Evolutionary conservation across 2,329 filamentous ascomycete species (phyloP).

Genomic region (Zasmidium citrigriseum): DNA sequence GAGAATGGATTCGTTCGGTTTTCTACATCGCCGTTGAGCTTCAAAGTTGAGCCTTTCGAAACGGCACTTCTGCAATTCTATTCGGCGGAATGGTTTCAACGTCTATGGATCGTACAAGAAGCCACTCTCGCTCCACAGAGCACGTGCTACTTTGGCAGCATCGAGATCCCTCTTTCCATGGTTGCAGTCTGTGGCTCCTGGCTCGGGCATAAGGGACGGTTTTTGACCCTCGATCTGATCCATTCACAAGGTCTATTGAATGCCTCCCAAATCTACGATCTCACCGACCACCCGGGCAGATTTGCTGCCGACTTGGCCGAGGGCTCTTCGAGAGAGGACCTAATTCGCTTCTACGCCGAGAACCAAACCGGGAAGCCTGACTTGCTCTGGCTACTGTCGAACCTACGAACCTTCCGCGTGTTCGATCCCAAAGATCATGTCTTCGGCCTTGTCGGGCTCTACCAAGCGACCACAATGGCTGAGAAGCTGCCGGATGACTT

Average conservation of each 20-base stretch:
- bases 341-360: not conserved
- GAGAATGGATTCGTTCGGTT: not conserved
- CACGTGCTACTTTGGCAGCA: not conserved
- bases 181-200: not conserved
- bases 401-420: not conserved
- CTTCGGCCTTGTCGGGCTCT: not conserved
- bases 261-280: not conserved
- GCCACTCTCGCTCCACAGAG: not conserved
- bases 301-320: too few relatives aligned
- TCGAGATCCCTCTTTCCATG: not conserved
- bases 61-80: not conserved
- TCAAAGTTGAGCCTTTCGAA: not conserved
- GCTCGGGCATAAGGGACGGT: not conserved
- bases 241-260: not conserved
- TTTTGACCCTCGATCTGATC: too few relatives aligned
- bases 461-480: not conserved
- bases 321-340: not conserved
- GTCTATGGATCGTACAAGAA: not conserved
- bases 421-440: not conserved
- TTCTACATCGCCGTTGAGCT: too few relatives aligned
- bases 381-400: not conserved
- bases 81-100: not conserved
- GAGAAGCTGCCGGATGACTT: not conserved
- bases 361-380: not conserved
- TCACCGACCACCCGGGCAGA: too few relatives aligned